A percentile compares a stretch with the other conserved stretches of the same genome.
phyloP scores from a whole-genome alignment of 208 protist species.

The Lotmaria passim region DNA sequence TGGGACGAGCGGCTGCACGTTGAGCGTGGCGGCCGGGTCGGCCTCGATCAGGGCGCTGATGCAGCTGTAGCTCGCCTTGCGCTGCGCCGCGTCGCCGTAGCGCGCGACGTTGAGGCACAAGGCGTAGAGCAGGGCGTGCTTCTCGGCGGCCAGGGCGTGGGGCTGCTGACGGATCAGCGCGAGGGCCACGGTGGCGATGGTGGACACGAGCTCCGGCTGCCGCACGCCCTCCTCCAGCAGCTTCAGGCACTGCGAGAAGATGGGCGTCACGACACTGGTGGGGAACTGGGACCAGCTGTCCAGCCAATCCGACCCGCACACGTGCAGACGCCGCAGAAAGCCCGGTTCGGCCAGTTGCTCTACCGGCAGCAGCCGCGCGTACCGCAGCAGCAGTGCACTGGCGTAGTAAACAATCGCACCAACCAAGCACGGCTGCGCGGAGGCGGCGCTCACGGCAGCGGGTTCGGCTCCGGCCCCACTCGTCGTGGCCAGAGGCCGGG shows the following conservation, averaged over 20 bases:
- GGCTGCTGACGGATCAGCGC: conserved; percentile 56
- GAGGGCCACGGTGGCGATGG: conserved; percentile 57
- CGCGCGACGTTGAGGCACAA: conserved; percentile 55
- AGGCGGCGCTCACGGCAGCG: neutral
- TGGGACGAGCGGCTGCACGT: conserved; percentile 47
- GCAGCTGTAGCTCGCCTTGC: conserved; percentile 58
- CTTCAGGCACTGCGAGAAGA: conserved; percentile 55
- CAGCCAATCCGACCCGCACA: conserved; percentile 74
- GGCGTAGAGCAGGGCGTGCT: conserved; percentile 75
- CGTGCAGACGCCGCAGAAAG: conserved; percentile 55
- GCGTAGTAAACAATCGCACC: conserved; percentile 81
- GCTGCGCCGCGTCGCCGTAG: conserved; percentile 35
- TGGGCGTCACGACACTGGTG: conserved; percentile 18
- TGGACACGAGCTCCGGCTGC: conserved; percentile 53
- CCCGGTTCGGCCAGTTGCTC: conserved; percentile 38
- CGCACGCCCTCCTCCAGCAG: conserved; percentile 47
- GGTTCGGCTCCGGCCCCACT: neutral
- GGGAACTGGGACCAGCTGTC: conserved; percentile 47
- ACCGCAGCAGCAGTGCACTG: conserved; percentile 70
- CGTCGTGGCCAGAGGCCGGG: neutral
- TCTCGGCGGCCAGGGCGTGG: conserved; percentile 35
- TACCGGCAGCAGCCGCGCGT: conserved; percentile 43
- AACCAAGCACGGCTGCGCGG: conserved; percentile 37
- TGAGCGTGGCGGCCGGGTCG: conserved; percentile 37
- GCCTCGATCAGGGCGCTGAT: conserved; percentile 76